These are phyloP conservation scores for Lachnellula subtilissima DNA, from an alignment of 2,329 filamentous ascomycete genomes.

Conservation along the genomic window DNA sequence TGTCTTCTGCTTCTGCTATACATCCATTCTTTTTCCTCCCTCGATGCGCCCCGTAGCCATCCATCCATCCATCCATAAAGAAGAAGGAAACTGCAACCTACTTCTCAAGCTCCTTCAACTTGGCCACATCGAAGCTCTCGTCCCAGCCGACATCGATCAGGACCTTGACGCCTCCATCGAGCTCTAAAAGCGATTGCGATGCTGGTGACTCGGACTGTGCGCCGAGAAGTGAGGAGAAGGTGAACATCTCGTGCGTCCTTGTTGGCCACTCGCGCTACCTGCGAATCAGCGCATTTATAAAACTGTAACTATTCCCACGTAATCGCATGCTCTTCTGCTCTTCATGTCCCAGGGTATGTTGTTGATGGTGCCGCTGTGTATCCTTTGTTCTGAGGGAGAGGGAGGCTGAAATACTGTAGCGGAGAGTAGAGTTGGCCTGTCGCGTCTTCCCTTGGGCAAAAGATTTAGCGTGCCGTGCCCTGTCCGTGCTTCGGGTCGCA, in stretches of 20 bases:
- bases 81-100: slow-evolving; percentile 39
- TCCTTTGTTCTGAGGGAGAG: background rate
- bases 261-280: background rate
- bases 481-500: background rate
- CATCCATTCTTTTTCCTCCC: slow-evolving; percentile 6
- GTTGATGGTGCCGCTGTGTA: background rate
- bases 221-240: slow-evolving; percentile 86
- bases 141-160: slow-evolving; percentile 96
- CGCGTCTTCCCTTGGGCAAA: no score
- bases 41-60: slow-evolving; percentile 3
- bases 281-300: slow-evolving; percentile 11
- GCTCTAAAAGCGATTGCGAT: slow-evolving; percentile 91
- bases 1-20: slow-evolving; percentile 25
- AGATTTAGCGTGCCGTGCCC: background rate
- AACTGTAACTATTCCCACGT: background rate
- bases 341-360: background rate
- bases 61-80: slow-evolving; percentile 2
- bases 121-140: slow-evolving; percentile 76
- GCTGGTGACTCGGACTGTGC: slow-evolving; percentile 82
- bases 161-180: slow-evolving; percentile 94
- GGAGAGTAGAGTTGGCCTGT: background rate
- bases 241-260: slow-evolving; percentile 67
- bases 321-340: background rate
- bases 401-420: background rate
- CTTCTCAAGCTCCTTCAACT: slow-evolving; percentile 87